Base-by-base conservation (phyloP, 257 asterid species). In the Echites panduratus region DNA sequence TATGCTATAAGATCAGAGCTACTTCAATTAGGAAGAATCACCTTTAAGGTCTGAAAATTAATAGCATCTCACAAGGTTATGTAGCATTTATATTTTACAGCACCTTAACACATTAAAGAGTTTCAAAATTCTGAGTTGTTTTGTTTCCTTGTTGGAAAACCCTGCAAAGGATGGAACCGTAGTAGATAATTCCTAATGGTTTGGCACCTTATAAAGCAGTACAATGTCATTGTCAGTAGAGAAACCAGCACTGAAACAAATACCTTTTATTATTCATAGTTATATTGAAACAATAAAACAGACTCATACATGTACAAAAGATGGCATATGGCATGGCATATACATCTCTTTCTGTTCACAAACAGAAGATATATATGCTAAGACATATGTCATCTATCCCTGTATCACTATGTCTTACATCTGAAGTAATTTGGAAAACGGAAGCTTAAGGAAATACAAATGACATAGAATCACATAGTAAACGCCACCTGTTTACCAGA, bases 291-390 rank as follows among this genome's bases (percentile, higher is more conserved):
- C 61, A 64, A 49, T 69, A 76, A 71, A 70, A 58, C 78, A 68
- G 74, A 58, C 59, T 56, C 68, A 57, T 52, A 70, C 69, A 78
- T 57, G 54, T 44, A 77, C 63, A 72, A 64, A 66, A 53, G 81
- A 61, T 78, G 75, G 85, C 88, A 88, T 86, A 88, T 85, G 94
- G 81, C 85, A 72, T 70, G 85, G 89, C 96, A 90, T 87, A 86
- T 91, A 83, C 79, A 84, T 70, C 89, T 79, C 82, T 77, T 84
- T 78, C 75, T n/a, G 80, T 56, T 32, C 26, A 26, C 40, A 61
- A 75, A 77, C 76, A 83, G 79, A 79, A 79, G 88, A 78, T 64
- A 79, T 79, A 89, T 66, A 90, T 90, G 96, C 92, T 84, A 86
- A 79, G 79, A 77, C 95, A 87, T 88, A 81, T 88, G 84, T 77